These are phyloP conservation scores for Gnomoniopsis smithogilvyi DNA, from an alignment of 2,329 filamentous ascomycete genomes.

Conservation along the genomic window DNA sequence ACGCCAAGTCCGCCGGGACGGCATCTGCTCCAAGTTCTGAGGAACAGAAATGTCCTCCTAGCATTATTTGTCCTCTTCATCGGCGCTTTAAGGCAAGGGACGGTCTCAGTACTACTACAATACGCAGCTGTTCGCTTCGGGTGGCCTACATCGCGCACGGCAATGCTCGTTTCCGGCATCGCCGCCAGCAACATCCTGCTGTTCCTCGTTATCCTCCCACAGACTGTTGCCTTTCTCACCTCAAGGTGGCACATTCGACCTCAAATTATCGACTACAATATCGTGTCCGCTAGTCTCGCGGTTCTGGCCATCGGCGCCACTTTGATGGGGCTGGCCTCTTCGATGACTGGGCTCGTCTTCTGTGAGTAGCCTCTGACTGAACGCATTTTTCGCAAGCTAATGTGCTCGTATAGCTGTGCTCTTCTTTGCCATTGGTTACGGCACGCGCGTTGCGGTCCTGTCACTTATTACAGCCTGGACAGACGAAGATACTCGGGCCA, in stretches of 20 bases:
- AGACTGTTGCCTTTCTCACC: conserved; percentile 13
- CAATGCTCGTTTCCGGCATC: conserved; percentile 17
- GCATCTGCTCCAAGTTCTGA: conserved; percentile 1
- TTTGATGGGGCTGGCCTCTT: conserved; percentile 14
- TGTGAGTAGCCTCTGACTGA: neutral
- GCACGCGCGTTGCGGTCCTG: conserved; percentile 15
- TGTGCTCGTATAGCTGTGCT: conserved; percentile 3
- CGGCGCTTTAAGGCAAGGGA: conserved; percentile 15
- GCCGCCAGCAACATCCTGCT: conserved; percentile 17
- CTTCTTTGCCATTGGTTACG: conserved; percentile 16
- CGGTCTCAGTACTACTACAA: conserved; percentile 15
- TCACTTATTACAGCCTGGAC: conserved; percentile 16
- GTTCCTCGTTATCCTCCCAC: conserved; percentile 16
- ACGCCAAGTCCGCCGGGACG: neutral
- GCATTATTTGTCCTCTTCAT: conserved; percentile 17
- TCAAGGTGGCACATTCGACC: conserved; percentile 9
- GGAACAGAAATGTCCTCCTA: conserved; percentile 12
- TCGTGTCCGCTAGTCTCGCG: conserved; percentile 13
- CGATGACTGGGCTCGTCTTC: conserved; percentile 12
- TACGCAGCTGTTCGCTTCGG: conserved; percentile 17
- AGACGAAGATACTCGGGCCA: conserved; percentile 16
- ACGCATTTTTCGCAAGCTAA: neutral
- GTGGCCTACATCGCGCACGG: conserved; percentile 15
- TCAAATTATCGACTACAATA: conserved; percentile 17
- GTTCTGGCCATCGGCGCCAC: conserved; percentile 8